Base-by-base conservation (phyloP, 2,329 filamentous ascomycete species). In the Calonectria pteridis region DNA sequence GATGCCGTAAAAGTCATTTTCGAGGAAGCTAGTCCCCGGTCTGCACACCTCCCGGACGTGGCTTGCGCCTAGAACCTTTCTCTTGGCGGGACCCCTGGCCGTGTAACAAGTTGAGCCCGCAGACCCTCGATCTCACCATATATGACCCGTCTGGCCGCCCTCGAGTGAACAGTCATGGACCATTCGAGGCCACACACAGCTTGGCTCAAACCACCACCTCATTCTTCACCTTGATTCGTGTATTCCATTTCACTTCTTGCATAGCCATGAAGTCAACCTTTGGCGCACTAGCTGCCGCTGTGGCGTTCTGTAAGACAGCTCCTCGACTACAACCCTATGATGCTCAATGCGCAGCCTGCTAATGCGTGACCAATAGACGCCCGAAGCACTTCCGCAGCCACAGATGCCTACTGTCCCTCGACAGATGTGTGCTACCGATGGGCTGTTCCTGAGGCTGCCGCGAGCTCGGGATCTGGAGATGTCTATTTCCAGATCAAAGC, bases 401-500 rank as follows among this genome's bases (percentile, higher is more conserved):
- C 82, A 28, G 77, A 80, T 4, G 79, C 83, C 5, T 83, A 84
- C 77, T 91, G 89, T 77, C 85, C 88, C 51, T 76, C 79, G 65
- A 80, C 81, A 35, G 77, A 83, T n/a, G 81, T 91, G 50, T 92
- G 91, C 82, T 92, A 88, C 82, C 84, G 85, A 73, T 87, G 93
- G 76, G 91, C 86, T 51, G 87, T 92, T 3, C 91, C 92, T 0
- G 77, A 85, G 58, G 79, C 84, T 2, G 88, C 90, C 1, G 86
- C 87, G 16, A 84, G 84, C 46, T 85, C 86, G 4, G 86, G 86
- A 37, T 83, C 84, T 5, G 91, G 90, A 69, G 90, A 91, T 79
- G 86, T 93, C 68, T 93, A 91, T 81, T 87, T 93, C 75, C 91
- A 92, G 79, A 86, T 93, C 70, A 84, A 84, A n/a, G 90, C 90